Conservation (phyloP, 805 yeast species). For the Monosporozyma solicola region DNA sequence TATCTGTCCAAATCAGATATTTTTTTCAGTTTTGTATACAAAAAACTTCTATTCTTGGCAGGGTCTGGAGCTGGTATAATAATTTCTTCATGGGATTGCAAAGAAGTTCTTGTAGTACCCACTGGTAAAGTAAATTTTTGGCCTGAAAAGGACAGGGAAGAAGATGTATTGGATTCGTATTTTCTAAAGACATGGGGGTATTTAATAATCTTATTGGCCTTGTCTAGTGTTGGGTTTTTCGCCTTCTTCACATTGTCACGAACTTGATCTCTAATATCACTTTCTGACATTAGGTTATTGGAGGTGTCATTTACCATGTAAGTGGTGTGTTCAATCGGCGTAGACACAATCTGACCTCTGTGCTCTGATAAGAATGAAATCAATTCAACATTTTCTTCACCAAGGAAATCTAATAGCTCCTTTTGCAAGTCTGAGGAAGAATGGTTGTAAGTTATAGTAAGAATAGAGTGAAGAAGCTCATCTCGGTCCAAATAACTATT, state of each 20-base stretch:
- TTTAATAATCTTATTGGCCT: conserved; percentile 37
- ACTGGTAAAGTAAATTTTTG: conserved; percentile 69
- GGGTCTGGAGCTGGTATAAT: conserved; percentile 64
- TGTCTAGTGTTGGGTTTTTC: conserved; percentile 40
- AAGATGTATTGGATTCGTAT: conserved; percentile 47
- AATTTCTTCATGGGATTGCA: conserved; percentile 67
- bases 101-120: conserved; percentile 63
- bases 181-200: conserved; percentile 86
- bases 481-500: conserved; percentile 28
- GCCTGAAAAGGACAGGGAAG: conserved; percentile 69
- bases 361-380: conserved; percentile 38
- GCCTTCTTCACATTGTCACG: conserved; percentile 41
- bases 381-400: conserved; percentile 77
- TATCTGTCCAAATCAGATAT: conserved; percentile 61
- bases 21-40: conserved; percentile 39
- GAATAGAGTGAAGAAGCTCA: conserved; percentile 24
- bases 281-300: conserved; percentile 38
- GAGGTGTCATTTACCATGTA: conserved; percentile 18
- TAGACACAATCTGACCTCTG: conserved; percentile 8
- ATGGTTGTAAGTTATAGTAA: conserved; percentile 23
- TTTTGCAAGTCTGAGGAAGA: conserved; percentile 61
- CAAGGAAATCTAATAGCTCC: conserved; percentile 66
- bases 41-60: conserved; percentile 39
- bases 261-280: conserved; percentile 47
- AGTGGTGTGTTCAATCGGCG: conserved; percentile 13